A percentile compares a stretch with the other conserved stretches of the same genome.
Conservation (phyloP, 352 stramenopile genomes). For the Phytophthora idaei region DNA sequence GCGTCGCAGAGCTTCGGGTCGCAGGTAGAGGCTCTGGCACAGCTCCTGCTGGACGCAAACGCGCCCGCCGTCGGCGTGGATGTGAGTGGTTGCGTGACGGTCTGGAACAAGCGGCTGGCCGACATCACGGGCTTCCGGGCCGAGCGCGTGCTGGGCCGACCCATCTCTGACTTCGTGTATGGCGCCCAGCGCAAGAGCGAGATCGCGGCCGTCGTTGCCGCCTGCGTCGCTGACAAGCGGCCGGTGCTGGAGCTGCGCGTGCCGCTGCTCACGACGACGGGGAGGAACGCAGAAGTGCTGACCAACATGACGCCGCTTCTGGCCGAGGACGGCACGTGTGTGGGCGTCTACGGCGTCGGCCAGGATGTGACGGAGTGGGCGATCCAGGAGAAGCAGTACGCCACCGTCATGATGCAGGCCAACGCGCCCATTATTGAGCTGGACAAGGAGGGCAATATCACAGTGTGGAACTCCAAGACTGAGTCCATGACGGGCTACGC, state of each 20-base stretch:
- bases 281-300: conserved; percentile 52
- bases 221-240: conserved; percentile 39
- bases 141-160: conserved; percentile 45
- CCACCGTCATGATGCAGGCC: conserved; percentile 76
- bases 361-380: conserved; percentile 62
- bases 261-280: conserved; percentile 48
- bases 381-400: conserved; percentile 67
- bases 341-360: conserved; percentile 64
- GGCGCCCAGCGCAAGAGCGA: conserved; percentile 40
- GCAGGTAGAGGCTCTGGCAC: conserved; percentile 24
- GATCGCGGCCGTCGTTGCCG: conserved; percentile 31
- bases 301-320: conserved; percentile 64
- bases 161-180: conserved; percentile 64
- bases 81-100: conserved; percentile 49
- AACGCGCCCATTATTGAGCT: conserved; percentile 84
- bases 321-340: conserved; percentile 43
- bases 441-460: conserved; percentile 71
- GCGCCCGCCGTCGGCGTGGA: conserved; percentile 68
- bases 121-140: conserved; percentile 63
- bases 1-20: conserved; percentile 16
- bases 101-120: conserved; percentile 69
- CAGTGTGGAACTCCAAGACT: conserved; percentile 71
- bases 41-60: conserved; percentile 73
- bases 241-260: conserved; percentile 58
- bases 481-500: conserved; percentile 59